Evolutionary conservation across 2,329 filamentous ascomycete genomes (phyloP).

Genomic region (Nigrograna mackinnonii): DNA sequence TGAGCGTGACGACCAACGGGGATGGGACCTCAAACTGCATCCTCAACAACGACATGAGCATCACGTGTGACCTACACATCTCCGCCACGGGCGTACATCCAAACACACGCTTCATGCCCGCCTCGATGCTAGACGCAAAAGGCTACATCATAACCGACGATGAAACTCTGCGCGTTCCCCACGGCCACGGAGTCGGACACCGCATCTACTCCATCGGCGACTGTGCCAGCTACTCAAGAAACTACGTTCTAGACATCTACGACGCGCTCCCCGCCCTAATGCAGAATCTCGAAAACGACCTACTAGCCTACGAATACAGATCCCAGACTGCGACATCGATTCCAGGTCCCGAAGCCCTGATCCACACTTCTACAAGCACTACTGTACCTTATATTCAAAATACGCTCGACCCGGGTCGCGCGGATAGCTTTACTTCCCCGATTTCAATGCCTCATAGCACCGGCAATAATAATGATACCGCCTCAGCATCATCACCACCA

Average conservation of each 20-base stretch:
- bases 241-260: slow-evolving; percentile 36
- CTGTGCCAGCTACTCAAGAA: slow-evolving; percentile 33
- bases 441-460: too few species aligned
- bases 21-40: slow-evolving; percentile 23
- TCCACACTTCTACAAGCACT: too few species aligned
- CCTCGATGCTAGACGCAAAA: slow-evolving; percentile 21
- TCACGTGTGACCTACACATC: slow-evolving; percentile 36
- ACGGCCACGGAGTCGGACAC: slow-evolving; percentile 16
- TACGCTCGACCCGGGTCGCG: too few species aligned
- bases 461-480: too few species aligned
- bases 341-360: too few species aligned
- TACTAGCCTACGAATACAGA: slow-evolving; percentile 35
- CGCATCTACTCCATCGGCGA: slow-evolving; percentile 40
- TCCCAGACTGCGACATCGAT: slow-evolving; percentile 19
- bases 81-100: slow-evolving; percentile 33
- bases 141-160: slow-evolving; percentile 29
- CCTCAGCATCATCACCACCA: too few species aligned
- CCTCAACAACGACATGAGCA: slow-evolving; percentile 30
- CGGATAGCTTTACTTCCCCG: too few species aligned
- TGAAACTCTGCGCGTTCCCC: slow-evolving; percentile 21
- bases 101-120: slow-evolving; percentile 30
- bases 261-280: slow-evolving; percentile 34
- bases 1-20: slow-evolving; percentile 13
- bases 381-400: too few species aligned
- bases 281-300: slow-evolving; percentile 37